phyloP scores from a whole-genome alignment of 1,139 yeast genomes.

The Meyerozyma elateridarum region DNA sequence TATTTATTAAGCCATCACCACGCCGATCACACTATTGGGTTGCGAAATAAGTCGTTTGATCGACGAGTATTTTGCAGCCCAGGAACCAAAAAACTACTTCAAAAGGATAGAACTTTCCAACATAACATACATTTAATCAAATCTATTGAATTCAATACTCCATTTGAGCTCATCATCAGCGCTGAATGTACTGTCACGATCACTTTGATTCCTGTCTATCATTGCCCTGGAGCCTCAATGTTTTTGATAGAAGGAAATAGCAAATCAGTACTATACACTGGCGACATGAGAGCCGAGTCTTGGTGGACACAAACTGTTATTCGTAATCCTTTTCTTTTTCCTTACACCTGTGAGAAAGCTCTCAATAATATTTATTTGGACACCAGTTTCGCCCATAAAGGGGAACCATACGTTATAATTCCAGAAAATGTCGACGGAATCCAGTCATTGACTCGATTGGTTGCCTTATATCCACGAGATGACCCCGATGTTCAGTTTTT shows the following conservation, averaged over 20 bases:
- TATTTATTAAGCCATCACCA: slow-evolving; percentile 53
- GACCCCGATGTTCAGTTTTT: slow-evolving; percentile 36
- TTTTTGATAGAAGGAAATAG: slow-evolving; percentile 38
- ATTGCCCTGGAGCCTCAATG: slow-evolving; percentile 63
- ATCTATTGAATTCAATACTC: slow-evolving; percentile 21
- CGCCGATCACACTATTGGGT: slow-evolving; percentile 52
- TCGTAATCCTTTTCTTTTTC: slow-evolving; percentile 37
- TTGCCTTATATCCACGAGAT: slow-evolving; percentile 40
- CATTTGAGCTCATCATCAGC: slow-evolving; percentile 16
- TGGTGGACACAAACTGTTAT: slow-evolving; percentile 45
- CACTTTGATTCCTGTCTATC: slow-evolving; percentile 42
- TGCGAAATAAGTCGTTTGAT: slow-evolving; percentile 33
- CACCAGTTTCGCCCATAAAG: slow-evolving; percentile 50
- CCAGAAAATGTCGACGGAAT: slow-evolving; percentile 42
- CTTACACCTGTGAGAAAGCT: slow-evolving; percentile 34
- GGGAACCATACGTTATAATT: slow-evolving; percentile 45
- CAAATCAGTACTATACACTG: slow-evolving; percentile 46
- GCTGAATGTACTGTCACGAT: slow-evolving; percentile 11
- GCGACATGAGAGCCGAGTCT: slow-evolving; percentile 55
- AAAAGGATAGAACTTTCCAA: slow-evolving; percentile 20
- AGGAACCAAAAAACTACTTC: slow-evolving; percentile 37
- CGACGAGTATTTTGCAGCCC: slow-evolving; percentile 48
- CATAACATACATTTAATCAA: slow-evolving; percentile 20
- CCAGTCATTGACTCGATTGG: slow-evolving; percentile 23
- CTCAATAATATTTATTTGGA: slow-evolving; percentile 52